phyloP scores from a whole-genome alignment of 805 yeast genomes.

The Osmozyma mogii region DNA sequence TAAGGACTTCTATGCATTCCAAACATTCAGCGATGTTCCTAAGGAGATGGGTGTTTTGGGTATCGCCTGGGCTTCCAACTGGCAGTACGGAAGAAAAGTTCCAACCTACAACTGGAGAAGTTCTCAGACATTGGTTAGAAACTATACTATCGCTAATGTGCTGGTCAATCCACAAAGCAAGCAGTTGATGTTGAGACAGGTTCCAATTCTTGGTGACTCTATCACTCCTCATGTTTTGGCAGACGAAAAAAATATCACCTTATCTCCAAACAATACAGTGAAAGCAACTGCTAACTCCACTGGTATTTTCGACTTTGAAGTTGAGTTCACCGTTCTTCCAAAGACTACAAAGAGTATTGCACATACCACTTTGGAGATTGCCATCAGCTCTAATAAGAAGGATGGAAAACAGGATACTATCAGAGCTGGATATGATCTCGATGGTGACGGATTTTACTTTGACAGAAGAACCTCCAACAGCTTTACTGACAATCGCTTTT shows the following conservation, averaged over 20 bases:
- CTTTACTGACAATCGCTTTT: slow-evolving; percentile 17
- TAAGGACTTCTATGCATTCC: slow-evolving; percentile 34
- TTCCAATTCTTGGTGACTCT: slow-evolving; percentile 13
- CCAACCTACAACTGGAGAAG: slow-evolving; percentile 31
- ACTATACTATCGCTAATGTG: slow-evolving; percentile 17
- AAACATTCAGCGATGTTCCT: slow-evolving; percentile 19
- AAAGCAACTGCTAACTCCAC: not conserved
- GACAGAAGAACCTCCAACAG: slow-evolving; percentile 17
- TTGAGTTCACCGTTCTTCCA: slow-evolving; percentile 13
- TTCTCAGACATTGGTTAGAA: slow-evolving; percentile 27
- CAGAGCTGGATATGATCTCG: slow-evolving; percentile 18
- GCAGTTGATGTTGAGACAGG: slow-evolving; percentile 13
- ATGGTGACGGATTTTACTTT: slow-evolving; percentile 14
- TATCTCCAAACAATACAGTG: not conserved
- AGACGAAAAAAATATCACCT: not conserved
- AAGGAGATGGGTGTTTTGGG: slow-evolving; percentile 18
- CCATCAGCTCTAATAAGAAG: slow-evolving; percentile 8
- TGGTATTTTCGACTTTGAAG: slow-evolving; percentile 17
- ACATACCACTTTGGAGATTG: slow-evolving; percentile 11
- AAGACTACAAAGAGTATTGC: slow-evolving; percentile 3
- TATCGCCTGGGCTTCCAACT: slow-evolving; percentile 37
- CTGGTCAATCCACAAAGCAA: slow-evolving; percentile 16
- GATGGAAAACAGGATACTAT: slow-evolving; percentile 15
- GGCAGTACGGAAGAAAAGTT: slow-evolving; percentile 30
- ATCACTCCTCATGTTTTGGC: not conserved